Evolutionary conservation across 345 rosid genomes (phyloP).

Genomic region (Noccaea caerulescens): DNA sequence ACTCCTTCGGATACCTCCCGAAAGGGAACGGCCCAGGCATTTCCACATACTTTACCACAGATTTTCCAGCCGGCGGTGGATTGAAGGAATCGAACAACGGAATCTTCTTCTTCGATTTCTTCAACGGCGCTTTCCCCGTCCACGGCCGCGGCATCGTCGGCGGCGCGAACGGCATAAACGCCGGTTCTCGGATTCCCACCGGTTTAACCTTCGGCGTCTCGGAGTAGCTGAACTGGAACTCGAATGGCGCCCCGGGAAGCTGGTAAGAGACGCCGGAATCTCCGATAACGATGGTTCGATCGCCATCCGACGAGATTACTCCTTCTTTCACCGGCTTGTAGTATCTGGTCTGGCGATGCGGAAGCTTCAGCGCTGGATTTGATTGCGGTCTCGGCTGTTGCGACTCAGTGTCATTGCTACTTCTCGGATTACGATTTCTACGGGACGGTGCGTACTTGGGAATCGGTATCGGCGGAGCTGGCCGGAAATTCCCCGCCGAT

Average conservation of each 20-base stretch:
- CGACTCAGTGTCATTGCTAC: conserved; percentile 10
- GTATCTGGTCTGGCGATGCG: conserved; percentile 70
- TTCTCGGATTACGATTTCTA: conserved; percentile 41
- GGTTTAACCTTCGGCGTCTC: conserved; percentile 87
- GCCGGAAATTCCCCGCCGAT: conserved; percentile 37
- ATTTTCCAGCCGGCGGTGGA: conserved; percentile 64
- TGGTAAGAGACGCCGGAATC: conserved; percentile 86
- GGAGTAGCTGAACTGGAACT: conserved; percentile 90
- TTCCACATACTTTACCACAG: conserved; percentile 69
- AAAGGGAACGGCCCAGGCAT: conserved; percentile 68
- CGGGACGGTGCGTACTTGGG: conserved; percentile 71
- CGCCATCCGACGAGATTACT: conserved; percentile 67
- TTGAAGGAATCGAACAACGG: conserved; percentile 77
- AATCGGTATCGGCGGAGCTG: conserved; percentile 68
- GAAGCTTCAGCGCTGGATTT: conserved; percentile 71
- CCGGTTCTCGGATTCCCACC: conserved; percentile 88
- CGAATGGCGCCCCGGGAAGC: conserved; percentile 94
- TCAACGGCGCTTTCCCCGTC: conserved; percentile 98
- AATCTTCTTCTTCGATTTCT: conserved; percentile 73
- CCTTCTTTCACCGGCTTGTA: conserved; percentile 72
- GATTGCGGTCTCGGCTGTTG: conserved; percentile 34
- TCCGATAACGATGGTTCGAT: conserved; percentile 69
- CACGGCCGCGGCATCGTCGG: conserved; percentile 97
- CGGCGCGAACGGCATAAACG: conserved; percentile 89
- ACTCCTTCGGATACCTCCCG: conserved; percentile 73